Evolutionary conservation across 805 yeast species (phyloP).

Genomic region (Saccharomycopsis babjevae): DNA sequence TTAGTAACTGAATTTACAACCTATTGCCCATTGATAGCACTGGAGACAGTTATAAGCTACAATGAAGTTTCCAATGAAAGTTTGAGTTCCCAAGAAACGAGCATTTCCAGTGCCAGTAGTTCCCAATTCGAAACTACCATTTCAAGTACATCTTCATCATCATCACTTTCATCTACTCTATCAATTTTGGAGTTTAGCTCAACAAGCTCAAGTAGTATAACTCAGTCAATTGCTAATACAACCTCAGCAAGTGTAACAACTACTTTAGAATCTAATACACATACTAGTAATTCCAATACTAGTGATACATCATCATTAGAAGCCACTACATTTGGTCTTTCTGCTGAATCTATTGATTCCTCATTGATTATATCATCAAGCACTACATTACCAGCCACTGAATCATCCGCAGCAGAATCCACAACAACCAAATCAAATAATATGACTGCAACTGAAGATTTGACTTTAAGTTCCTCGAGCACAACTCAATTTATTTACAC

Average conservation of each 20-base stretch:
- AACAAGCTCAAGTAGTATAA: background rate
- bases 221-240: background rate
- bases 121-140: background rate
- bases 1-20: slow-evolving; percentile 23
- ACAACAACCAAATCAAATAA: background rate
- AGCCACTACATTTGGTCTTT: background rate
- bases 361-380: background rate
- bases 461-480: background rate
- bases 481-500: slow-evolving; percentile 19
- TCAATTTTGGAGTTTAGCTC: background rate
- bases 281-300: background rate
- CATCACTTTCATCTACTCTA: background rate
- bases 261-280: background rate
- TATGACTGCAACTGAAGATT: background rate
- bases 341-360: background rate
- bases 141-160: background rate
- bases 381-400: too few species aligned
- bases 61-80: background rate
- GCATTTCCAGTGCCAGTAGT: background rate
- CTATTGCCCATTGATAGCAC: slow-evolving; percentile 23
- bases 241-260: background rate
- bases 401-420: background rate
- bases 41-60: background rate
- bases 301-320: background rate
- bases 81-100: background rate